Evolutionary conservation across 495 filamentous ascomycete species (phyloP).

Genomic region (Penicillium atrosanguineum): DNA sequence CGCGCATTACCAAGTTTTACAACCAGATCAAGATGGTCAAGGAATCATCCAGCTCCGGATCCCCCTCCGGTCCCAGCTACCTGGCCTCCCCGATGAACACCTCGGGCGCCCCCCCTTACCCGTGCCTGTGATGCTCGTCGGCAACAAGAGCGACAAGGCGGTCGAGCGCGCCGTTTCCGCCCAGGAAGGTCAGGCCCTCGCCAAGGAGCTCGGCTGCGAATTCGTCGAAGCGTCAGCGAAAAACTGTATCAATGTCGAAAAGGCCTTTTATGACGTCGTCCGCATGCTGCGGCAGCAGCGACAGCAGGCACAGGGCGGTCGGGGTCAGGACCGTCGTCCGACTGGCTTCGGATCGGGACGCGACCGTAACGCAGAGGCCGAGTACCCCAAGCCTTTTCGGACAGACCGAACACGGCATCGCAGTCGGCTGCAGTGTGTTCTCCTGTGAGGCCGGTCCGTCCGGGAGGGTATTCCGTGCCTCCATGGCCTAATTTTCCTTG

Average conservation of each 20-base stretch:
- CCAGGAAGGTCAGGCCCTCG: constrained; percentile 89
- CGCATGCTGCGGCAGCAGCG: constrained; percentile 81
- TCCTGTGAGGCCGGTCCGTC: constrained; percentile 37
- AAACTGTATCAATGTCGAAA: constrained; percentile 98
- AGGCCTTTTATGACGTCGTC: constrained; percentile 98
- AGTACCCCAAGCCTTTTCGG: constrained; percentile 43
- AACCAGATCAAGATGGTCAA: constrained; percentile 97
- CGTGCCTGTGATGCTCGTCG: constrained; percentile 95
- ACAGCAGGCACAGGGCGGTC: constrained; percentile 48
- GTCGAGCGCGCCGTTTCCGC: constrained; percentile 95
- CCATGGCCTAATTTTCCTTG: constrained; percentile 12
- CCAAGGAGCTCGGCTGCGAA: constrained; percentile 89
- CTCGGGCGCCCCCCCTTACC: constrained; percentile 57
- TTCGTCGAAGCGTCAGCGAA: constrained; percentile 99
- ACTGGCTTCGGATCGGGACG: constrained; percentile 34
- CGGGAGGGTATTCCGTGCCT: constrained; percentile 7
- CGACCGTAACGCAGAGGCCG: constrained; percentile 40
- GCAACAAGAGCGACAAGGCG: constrained; percentile 95
- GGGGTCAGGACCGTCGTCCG: constrained; percentile 40
- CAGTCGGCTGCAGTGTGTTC: constrained; percentile 37
- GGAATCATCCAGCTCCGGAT: constrained; percentile 77
- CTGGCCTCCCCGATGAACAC: constrained; percentile 68
- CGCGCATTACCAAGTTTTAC: constrained; percentile 91
- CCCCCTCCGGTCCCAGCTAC: constrained; percentile 57
- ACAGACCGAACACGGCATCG: constrained; percentile 43